phyloP scores from a whole-genome alignment of 2,329 filamentous ascomycete species.

The Mollisiaceae sp. region DNA sequence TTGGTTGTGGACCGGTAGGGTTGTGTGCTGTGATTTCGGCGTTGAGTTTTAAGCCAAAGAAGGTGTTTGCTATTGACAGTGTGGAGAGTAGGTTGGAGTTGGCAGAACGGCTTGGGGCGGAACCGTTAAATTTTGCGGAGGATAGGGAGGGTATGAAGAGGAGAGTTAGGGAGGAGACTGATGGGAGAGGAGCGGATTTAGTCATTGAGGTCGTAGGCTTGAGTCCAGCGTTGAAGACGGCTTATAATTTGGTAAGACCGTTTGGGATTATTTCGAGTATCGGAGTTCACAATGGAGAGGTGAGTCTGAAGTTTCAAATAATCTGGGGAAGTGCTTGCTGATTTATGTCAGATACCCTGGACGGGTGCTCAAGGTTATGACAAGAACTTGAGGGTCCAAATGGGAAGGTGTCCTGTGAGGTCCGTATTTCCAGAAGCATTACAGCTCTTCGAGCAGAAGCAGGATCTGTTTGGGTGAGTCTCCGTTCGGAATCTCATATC shows the following conservation, averaged over 20 bases:
- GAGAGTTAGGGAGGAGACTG: conserved; percentile 68
- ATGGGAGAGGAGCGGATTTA: conserved; percentile 83
- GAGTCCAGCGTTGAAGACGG: conserved; percentile 68
- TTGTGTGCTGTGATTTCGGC: conserved; percentile 50
- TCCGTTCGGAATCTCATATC: neutral
- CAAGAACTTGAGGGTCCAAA: conserved; percentile 74
- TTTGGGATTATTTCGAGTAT: conserved; percentile 77
- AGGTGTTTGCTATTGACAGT: conserved; percentile 54
- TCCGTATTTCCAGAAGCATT: conserved; percentile 70
- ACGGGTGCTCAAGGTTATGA: conserved; percentile 63
- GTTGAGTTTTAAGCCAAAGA: conserved; percentile 54
- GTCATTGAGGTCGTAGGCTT: conserved; percentile 78
- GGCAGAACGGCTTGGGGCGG: conserved; percentile 50
- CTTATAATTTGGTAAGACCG: conserved; percentile 70
- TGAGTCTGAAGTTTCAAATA: neutral
- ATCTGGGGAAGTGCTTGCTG: neutral
- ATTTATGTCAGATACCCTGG: conserved; percentile 50
- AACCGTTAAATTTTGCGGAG: conserved; percentile 75
- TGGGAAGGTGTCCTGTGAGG: conserved; percentile 76
- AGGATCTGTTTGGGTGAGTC: conserved; percentile 66
- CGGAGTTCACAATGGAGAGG: conserved; percentile 61
- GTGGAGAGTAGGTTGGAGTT: conserved; percentile 48
- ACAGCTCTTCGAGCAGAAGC: conserved; percentile 65
- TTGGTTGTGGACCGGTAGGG: conserved; percentile 50
- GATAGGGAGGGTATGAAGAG: conserved; percentile 68